Evolutionary conservation across 768 basidiomycete species (phyloP), one percentile per base, ranked within the genome.

Genomic region (Clitopilus hobsonii): DNA sequence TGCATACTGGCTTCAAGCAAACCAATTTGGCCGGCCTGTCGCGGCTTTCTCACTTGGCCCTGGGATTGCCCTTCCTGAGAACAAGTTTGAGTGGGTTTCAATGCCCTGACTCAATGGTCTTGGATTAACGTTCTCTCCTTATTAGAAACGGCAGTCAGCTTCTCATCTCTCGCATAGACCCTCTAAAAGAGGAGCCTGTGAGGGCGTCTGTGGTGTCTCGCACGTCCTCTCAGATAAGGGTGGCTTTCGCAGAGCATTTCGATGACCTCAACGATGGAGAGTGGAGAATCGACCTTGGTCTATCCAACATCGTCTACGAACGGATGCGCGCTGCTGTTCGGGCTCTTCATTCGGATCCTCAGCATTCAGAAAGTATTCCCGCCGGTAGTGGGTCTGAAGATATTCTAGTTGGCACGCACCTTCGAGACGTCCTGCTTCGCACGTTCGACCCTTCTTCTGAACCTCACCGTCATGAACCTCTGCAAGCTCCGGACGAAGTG

Each of bases 211-310:
- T 89, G 20, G 65, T 88, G 20, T 71, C 77, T 3, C 64, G 67
- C 45, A 76, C 76, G 1, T 63, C 75, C 0, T 80, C 82, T 10
- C 77, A 83, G 48, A 66, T 92, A 38, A 76, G 77, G 13, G 67
- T 91, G 18, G 72, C 77, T 1, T 91, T 91, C 55, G 70, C 75
- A 1, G 76, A 85, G 13, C 65, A 63, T 6, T 67, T 75, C 45
- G 41, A 45, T 23, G 69, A 69, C 22, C 53, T 83, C 69, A 65
- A 77, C 38, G 71, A 77, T 2, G 79, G 80, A 1, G 54, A 61
- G 38, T 91, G 87, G 86, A 71, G 83, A 32, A 63, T 95, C 45
- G 94, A 95, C 62, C 66, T 92, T 1, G 88, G 86, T 5, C 75
- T 76, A 8, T 84, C 84, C 22, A 82, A 84, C 56, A 77, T 90